Base-by-base conservation (phyloP, 495 filamentous ascomycete genomes). In the Penicillium pancosmium region DNA sequence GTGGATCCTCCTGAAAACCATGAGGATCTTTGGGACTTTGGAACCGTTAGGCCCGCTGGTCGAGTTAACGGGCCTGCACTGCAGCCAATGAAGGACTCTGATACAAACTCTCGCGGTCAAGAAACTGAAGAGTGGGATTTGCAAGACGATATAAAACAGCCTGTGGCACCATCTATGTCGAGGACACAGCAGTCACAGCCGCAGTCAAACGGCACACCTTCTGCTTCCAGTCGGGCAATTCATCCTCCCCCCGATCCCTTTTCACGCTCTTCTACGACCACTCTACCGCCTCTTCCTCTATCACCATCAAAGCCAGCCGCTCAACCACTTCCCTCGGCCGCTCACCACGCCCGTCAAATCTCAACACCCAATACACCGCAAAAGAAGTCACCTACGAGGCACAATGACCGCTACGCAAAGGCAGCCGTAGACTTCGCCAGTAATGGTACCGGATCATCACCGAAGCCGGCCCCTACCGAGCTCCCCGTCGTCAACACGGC, bases 11-110 rank as follows among this genome's bases (percentile, higher is more conserved):
- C 58, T 0, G 71, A 72, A 34, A 72, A 77, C 35, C 69, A 77
- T 9, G 75, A 80, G 21, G 84, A 96, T 69, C 84, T 96, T 58
- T 97, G 93, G 93, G 93, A 97, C 73, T 97, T 97, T 79, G 92
- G 93, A 23, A 97, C 93, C 2, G 88, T 96, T 49, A 81, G 91
- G 44, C 86, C 92, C 31, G 85, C 82, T 21, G 84, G 80, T 33
- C 78, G 87, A 66, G 79, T 76, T 23, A 62, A 62, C 8, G 85
- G 74, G 8, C 38, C 59, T 4, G 51, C 56, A 11, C 73, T 91
- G 19, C 86, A 84, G 54, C 78, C 86, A 0, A 85, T 94, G 84
- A 90, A 89, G 53, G 89, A 89, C 40, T 83, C 89, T 10, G 85
- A 83, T 4, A 83, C 87, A 5, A 93, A 94, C 68, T 78, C 84